Base-by-base conservation (phyloP, 805 yeast species). In the Metschnikowia anglica region DNA sequence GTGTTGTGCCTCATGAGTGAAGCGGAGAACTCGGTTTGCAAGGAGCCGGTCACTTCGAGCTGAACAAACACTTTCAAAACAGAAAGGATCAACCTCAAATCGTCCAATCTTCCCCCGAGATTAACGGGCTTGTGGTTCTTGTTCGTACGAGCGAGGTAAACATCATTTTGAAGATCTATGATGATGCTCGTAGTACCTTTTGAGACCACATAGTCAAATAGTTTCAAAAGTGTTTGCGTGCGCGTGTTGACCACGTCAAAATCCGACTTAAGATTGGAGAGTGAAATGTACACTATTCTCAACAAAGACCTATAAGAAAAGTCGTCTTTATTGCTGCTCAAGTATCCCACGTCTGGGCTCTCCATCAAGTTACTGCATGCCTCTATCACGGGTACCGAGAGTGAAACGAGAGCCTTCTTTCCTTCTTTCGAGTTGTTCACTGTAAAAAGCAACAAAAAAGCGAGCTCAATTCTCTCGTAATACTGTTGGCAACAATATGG, bases 381-480 rank as follows among this genome's bases (percentile, higher is more conserved):
- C 36, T 67, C 66, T 12, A 75, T 59, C 9, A 80, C 62, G 4
- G 72, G 65, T 35, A 74, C 65, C 0, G 73, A 58, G 18, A 60
- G 54, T n/a, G 58, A 63, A 10, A 70, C 62, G 18, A 60, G 65
- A 10, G 41, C 41, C 15, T 55, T 59, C 15, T 64, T 59, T 3
- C 52, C 42, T 5, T 62, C 51, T 4, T 62, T 38, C 3, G 55
- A 55, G 34, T 56, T 59, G 29, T 74, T 70, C 25, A 75, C 55
- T 3, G 76, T 61, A 43, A 71, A 68, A 32, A 65, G 61, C 17
- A 74, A 66, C 59, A 79, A 73, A 64, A 89, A 72, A 45, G 85
- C 72, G 31, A 88, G 63, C 54, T 87, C 90, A 29, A 82, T 68
- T 37, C 95, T 74, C 39, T 77, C 85, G 35, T 77, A 72, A 51